phyloP scores from a whole-genome alignment of 371 early-diverging fungal genomes.

The Actinomucor elegans region DNA sequence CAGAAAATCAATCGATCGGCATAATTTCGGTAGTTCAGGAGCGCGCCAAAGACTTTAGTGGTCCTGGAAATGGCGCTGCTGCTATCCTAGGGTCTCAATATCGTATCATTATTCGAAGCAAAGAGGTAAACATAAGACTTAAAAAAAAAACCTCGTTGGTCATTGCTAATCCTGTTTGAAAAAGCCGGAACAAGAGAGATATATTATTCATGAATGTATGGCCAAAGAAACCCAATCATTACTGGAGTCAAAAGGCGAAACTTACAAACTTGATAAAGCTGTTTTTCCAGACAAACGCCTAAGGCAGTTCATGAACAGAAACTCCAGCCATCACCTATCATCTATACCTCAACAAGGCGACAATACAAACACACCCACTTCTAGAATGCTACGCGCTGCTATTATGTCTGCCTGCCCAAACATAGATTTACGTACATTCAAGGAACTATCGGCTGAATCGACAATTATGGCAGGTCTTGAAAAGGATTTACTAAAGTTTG shows the following conservation, averaged over 20 bases:
- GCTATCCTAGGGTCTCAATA: constrained; percentile 27
- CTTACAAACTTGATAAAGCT: constrained; percentile 18
- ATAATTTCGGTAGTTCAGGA: constrained; percentile 46
- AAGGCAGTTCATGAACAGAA: constrained; percentile 16
- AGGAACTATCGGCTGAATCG: constrained; percentile 43
- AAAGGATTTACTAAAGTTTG: constrained; percentile 54
- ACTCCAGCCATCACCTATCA: not conserved
- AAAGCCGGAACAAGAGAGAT: constrained; percentile 9
- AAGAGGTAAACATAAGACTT: constrained; percentile 19
- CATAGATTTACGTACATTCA: constrained; percentile 34
- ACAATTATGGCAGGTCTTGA: constrained; percentile 54
- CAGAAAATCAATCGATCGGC: constrained; percentile 7
- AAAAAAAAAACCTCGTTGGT: not conserved
- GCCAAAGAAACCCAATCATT: constrained; percentile 28
- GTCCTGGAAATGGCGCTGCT: constrained; percentile 16
- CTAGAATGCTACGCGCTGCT: constrained; percentile 34
- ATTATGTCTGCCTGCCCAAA: constrained; percentile 27
- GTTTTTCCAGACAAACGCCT: constrained; percentile 1
- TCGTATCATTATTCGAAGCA: constrained; percentile 40
- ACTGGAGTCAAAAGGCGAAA: constrained; percentile 25
- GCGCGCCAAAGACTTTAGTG: constrained; percentile 25
- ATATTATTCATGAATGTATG: constrained; percentile 28
- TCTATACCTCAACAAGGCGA: not conserved
- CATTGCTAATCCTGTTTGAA: not conserved
- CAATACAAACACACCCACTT: constrained; percentile 9